phyloP scores from a whole-genome alignment of 345 rosid species.

The Gossypium australe region DNA sequence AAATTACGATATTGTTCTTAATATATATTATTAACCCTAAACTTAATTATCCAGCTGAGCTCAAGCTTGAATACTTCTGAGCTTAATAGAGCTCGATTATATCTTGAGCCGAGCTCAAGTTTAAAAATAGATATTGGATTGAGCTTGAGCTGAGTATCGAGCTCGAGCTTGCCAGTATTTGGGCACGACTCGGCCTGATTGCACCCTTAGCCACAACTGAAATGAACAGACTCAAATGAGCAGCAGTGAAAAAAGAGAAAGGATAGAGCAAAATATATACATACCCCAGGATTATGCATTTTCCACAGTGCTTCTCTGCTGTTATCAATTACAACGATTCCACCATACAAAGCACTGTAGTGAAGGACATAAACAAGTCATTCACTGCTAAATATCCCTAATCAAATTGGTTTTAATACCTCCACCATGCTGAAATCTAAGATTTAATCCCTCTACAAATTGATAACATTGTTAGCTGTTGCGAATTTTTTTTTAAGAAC shows the following conservation, averaged over 20 bases:
- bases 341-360: constrained; percentile 38
- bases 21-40: too few relatives aligned
- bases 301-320: constrained; percentile 55
- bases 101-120: too few relatives aligned
- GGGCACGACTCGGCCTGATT: too few relatives aligned
- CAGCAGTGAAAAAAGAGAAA: neutral
- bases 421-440: neutral
- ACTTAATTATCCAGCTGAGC: too few relatives aligned
- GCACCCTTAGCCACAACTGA: neutral
- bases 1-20: too few relatives aligned
- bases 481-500: too few relatives aligned
- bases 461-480: too few relatives aligned
- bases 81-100: too few relatives aligned
- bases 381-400: neutral
- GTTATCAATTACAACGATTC: constrained; percentile 29
- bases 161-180: too few relatives aligned
- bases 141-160: too few relatives aligned
- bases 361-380: neutral
- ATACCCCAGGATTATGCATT: constrained; percentile 60
- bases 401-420: neutral
- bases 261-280: constrained; percentile 5
- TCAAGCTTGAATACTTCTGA: too few relatives aligned
- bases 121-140: too few relatives aligned
- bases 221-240: neutral
- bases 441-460: neutral